These are phyloP conservation scores for Mitragyna speciosa DNA, from an alignment of 257 asterid species.

Conservation along the genomic window DNA sequence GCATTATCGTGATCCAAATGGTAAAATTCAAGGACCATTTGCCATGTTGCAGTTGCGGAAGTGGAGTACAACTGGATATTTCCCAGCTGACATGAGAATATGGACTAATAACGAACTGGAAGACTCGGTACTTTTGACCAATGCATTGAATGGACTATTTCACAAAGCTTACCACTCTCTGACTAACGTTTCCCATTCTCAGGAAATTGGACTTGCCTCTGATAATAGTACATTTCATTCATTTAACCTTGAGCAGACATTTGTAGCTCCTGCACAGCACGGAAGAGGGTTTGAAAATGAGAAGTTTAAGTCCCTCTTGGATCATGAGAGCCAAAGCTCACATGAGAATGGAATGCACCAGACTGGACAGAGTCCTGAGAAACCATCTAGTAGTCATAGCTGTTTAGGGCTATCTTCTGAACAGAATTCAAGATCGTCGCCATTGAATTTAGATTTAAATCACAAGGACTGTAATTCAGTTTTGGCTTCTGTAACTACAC, in stretches of 20 bases:
- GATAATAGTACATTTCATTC: slow-evolving; percentile 9
- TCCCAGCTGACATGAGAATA: slow-evolving; percentile 85
- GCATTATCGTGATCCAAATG: slow-evolving; percentile 96
- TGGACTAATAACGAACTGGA: slow-evolving; percentile 78
- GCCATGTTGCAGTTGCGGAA: slow-evolving; percentile 74
- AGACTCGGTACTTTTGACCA: slow-evolving; percentile 64
- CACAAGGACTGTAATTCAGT: slow-evolving; percentile 23
- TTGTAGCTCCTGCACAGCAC: background rate
- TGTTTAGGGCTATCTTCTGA: slow-evolving; percentile 30
- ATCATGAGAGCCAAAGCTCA: slow-evolving; percentile 30
- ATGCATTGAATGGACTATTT: slow-evolving; percentile 59
- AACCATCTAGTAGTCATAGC: slow-evolving; percentile 20
- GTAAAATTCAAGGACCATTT: slow-evolving; percentile 93
- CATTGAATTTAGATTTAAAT: slow-evolving; percentile 26
- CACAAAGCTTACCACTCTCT: slow-evolving; percentile 47
- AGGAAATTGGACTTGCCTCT: slow-evolving; percentile 31
- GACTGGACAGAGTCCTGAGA: slow-evolving; percentile 19
- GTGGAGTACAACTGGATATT: slow-evolving; percentile 83
- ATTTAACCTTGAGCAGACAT: slow-evolving; percentile 7
- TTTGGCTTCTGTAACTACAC: slow-evolving; percentile 25
- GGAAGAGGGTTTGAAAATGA: slow-evolving; percentile 20
- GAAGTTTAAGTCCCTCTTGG: slow-evolving; percentile 43
- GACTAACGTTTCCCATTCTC: slow-evolving; percentile 32
- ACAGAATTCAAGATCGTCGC: slow-evolving; percentile 19
- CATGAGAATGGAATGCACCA: slow-evolving; percentile 25